Evolutionary conservation across 2,329 filamentous ascomycete species (phyloP), one percentile per base, ranked within the genome.

Genomic region (Fusarium goolgardi): DNA sequence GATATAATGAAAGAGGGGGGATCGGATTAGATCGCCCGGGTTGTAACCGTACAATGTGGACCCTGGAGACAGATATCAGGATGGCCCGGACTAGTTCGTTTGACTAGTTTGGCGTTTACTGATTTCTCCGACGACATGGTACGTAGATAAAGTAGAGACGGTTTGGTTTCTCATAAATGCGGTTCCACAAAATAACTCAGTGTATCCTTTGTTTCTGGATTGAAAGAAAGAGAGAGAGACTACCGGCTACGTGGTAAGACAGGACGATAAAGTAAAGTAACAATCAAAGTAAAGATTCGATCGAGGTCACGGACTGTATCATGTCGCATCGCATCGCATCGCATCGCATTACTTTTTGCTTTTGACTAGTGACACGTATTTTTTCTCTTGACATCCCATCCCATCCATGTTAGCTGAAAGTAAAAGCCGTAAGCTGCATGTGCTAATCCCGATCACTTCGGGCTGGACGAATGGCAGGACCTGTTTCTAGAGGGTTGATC

Each of bases 91-190:
- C 29, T 35, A 39, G n/a, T 20, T 39, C 35, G 35, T 20, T 39
- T 39, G 35, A 39, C 35, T 39, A 39, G 35, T 23, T 23, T 23
- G 23, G 35, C 35, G 35, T 39, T 39, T 39, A 20, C 12, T 31
- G 66, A 63, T 67, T 45, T 67, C 51, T 46, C 50, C 57, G 39
- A 52, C 47, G 52, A 23, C 31, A 51, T 65, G 64, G 55, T 29
- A 32, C 31, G 32, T 35, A 67, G 45, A 35, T 32, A 20, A 15
- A 34, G 29, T 32, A 23, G 25, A 45, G 41, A 20, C n/a, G 44
- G 44, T 34, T 34, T 34, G 8, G 37, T 51, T 27, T 37, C n/a
- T 27, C 12, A 21, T 13, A 6, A 21, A 55, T 21, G 13, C 31
- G 40, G 56, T 57, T 57, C 46, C 58, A 64, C 35, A 58, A 29